Conservation (phyloP, 1,139 yeast species). For the Saccharomyces pastorianus region DNA sequence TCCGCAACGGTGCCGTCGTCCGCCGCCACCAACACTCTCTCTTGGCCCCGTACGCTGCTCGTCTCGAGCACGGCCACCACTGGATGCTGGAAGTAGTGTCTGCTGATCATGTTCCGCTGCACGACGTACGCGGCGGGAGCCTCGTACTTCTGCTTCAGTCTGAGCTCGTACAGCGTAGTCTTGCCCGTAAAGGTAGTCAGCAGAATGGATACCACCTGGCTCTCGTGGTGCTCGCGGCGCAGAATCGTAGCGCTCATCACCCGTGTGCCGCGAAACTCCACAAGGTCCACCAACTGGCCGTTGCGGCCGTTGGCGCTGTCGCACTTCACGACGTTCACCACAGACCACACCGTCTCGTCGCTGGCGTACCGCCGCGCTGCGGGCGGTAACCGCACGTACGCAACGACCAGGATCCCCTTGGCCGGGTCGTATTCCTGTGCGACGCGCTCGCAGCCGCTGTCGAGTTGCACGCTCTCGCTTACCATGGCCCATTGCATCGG, state of each 20-base stretch:
- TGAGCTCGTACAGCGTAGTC: slow-evolving; percentile 19
- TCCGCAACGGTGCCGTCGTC: not conserved
- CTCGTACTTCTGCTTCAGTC: slow-evolving; percentile 3
- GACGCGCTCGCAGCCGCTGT: not conserved
- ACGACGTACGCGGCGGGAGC: slow-evolving; percentile 1
- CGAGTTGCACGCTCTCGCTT: not conserved
- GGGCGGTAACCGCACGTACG: not conserved
- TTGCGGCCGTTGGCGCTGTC: not conserved
- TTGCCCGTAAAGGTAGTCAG: slow-evolving; percentile 20
- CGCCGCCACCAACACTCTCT: not conserved
- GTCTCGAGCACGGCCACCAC: not conserved
- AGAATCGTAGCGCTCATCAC: not conserved
- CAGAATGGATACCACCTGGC: not conserved
- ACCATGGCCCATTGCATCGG: not conserved
- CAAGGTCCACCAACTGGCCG: not conserved
- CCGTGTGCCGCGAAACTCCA: not conserved
- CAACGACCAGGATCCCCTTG: not conserved
- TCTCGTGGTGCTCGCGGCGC: not conserved
- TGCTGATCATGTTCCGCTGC: slow-evolving; percentile 18
- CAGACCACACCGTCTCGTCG: not conserved
- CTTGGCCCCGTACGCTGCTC: not conserved
- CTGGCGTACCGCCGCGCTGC: not conserved
- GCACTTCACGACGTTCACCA: not conserved
- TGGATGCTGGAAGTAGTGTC: slow-evolving; percentile 15
- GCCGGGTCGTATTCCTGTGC: not conserved